phyloP scores from a whole-genome alignment of 768 basidiomycete species.

The Leccinum longicurvipes region DNA sequence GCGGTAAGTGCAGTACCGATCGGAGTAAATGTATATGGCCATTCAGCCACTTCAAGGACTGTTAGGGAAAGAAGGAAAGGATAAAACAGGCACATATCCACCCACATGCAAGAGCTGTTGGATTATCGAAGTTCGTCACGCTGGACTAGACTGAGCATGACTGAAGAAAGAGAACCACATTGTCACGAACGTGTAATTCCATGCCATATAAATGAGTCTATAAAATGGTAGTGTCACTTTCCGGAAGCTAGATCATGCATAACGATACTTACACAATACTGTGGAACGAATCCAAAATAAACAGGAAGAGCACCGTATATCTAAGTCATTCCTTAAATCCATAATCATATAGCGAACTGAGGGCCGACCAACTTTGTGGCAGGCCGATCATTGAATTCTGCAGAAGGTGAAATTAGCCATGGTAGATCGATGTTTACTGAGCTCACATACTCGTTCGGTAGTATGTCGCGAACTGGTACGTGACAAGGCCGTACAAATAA shows the following conservation, averaged over 20 bases:
- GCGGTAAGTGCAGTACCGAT: slow-evolving; percentile 46
- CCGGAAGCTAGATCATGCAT: too few relatives aligned
- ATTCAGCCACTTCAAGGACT: slow-evolving; percentile 35
- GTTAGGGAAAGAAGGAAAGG: background rate
- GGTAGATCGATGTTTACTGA: background rate
- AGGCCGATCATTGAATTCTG: background rate
- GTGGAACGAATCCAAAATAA: background rate
- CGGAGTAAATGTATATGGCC: slow-evolving; percentile 51
- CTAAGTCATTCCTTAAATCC: background rate
- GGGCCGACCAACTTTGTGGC: background rate
- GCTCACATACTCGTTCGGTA: background rate
- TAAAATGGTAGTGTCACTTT: too few relatives aligned
- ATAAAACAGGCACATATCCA: background rate
- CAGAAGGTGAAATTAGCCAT: background rate
- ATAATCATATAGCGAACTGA: background rate
- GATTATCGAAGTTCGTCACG: background rate
- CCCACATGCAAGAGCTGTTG: background rate
- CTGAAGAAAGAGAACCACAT: too few relatives aligned
- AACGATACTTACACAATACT: background rate
- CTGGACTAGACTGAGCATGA: background rate
- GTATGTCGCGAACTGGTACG: background rate
- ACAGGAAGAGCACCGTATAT: background rate
- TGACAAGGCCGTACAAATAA: background rate
- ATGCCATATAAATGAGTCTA: slow-evolving; percentile 18
- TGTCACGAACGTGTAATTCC: slow-evolving; percentile 11